Percentiles rank a stretch among this genome's conserved stretches.
These are phyloP conservation scores for Xylaria bambusicola DNA, from an alignment of 495 filamentous ascomycete species.

Conservation along the genomic window DNA sequence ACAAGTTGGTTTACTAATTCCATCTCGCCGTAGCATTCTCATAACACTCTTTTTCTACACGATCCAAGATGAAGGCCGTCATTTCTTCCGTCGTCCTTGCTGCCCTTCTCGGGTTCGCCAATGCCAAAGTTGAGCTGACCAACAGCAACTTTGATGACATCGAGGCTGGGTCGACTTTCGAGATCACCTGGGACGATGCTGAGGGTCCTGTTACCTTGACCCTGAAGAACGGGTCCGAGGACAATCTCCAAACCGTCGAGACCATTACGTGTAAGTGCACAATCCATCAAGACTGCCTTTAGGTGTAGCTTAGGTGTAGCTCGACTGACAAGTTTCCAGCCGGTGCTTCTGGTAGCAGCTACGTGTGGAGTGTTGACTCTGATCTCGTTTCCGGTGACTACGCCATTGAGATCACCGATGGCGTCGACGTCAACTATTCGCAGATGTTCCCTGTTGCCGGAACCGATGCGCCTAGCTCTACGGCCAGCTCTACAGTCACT, in stretches of 20 bases:
- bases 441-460: constrained; percentile 36
- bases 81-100: constrained; percentile 34
- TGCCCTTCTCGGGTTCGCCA: constrained; percentile 41
- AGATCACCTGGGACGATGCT: constrained; percentile 43
- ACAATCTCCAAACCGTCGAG: constrained; percentile 38
- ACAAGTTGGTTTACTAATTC: constrained; percentile 3
- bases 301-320: too few species aligned
- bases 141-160: constrained; percentile 42
- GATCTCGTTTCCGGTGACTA: constrained; percentile 43
- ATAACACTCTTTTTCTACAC: constrained; percentile 29
- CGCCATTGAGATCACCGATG: constrained; percentile 45
- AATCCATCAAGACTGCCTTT: too few species aligned
- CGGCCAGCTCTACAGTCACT: constrained; percentile 21
- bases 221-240: constrained; percentile 36
- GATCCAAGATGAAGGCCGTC: constrained; percentile 49
- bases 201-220: constrained; percentile 41
- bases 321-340: constrained; percentile 19
- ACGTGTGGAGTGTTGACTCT: constrained; percentile 37
- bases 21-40: constrained; percentile 17
- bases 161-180: constrained; percentile 41
- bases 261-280: constrained; percentile 37
- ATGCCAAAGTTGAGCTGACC: constrained; percentile 41
- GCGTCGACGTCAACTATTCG: constrained; percentile 44
- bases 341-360: constrained; percentile 31
- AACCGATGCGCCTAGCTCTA: constrained; percentile 27